These are phyloP conservation scores for Voacanga thouarsii DNA, from an alignment of 257 asterid genomes.

Conservation along the genomic window DNA sequence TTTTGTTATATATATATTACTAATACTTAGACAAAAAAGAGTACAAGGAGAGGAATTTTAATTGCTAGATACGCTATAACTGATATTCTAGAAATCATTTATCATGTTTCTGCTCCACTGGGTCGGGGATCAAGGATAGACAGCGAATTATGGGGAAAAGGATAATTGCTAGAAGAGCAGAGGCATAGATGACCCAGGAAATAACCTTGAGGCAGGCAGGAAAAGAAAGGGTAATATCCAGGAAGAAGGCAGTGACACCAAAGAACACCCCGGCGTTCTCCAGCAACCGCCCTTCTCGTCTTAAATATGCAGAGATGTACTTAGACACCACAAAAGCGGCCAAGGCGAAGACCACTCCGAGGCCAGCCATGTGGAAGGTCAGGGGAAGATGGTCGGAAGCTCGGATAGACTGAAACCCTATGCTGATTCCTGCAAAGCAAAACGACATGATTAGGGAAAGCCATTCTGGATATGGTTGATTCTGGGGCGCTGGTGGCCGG, in stretches of 20 bases:
- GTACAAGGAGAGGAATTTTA: too few species aligned
- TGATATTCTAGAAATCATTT: too few species aligned
- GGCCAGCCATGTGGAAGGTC: neutral
- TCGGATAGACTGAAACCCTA: neutral
- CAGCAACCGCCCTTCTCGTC: neutral
- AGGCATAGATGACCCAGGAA: conserved; percentile 1
- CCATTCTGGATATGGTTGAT: neutral
- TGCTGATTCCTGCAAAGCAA: neutral
- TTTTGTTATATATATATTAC: too few species aligned
- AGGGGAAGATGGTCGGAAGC: neutral
- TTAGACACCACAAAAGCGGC: neutral
- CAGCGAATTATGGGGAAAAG: neutral
- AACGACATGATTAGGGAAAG: neutral
- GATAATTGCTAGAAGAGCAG: neutral
- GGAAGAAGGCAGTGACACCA: conserved; percentile 2
- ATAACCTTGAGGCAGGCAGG: conserved; percentile 2
- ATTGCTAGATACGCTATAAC: too few species aligned
- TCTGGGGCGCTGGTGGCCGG: neutral
- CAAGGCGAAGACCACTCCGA: neutral
- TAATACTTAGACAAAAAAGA: too few species aligned
- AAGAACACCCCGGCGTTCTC: neutral
- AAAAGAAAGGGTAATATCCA: conserved; percentile 1
- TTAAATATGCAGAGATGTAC: neutral
- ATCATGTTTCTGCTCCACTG: too few species aligned
- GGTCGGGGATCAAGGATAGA: too few species aligned